phyloP scores from a whole-genome alignment of 2,329 filamentous ascomycete genomes.

The Penicillium sp. region DNA sequence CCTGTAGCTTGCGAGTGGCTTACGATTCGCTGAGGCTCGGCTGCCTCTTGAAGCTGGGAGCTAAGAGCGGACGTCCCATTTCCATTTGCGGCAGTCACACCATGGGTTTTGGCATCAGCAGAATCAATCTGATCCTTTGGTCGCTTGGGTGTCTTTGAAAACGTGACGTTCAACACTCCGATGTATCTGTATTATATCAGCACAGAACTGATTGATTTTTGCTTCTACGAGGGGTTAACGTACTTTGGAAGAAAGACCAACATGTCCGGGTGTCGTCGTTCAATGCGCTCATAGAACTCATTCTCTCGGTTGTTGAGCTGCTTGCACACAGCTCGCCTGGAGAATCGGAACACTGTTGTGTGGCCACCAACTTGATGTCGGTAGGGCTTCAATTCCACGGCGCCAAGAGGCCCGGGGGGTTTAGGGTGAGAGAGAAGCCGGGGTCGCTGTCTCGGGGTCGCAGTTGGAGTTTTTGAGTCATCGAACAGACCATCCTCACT shows the following conservation, averaged over 20 bases:
- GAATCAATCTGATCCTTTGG: slow-evolving; percentile 42
- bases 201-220: neutral
- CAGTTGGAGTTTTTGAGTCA: slow-evolving; percentile 54
- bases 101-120: slow-evolving; percentile 13
- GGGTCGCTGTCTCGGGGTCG: slow-evolving; percentile 42
- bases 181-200: slow-evolving; percentile 70
- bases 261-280: slow-evolving; percentile 85
- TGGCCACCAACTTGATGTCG: slow-evolving; percentile 97
- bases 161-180: slow-evolving; percentile 93
- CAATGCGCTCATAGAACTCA: slow-evolving; percentile 96
- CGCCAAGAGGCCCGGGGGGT: slow-evolving; percentile 66
- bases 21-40: slow-evolving; percentile 55
- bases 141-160: slow-evolving; percentile 76
- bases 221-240: slow-evolving; percentile 39
- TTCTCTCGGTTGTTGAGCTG: slow-evolving; percentile 98
- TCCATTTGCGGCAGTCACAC: slow-evolving; percentile 14
- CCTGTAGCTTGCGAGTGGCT: slow-evolving; percentile 76
- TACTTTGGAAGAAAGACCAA: slow-evolving; percentile 83
- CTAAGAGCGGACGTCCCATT: slow-evolving; percentile 14
- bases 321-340: slow-evolving; percentile 92
- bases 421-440: slow-evolving; percentile 32
- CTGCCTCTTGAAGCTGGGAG: slow-evolving; percentile 17
- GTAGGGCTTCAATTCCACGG: slow-evolving; percentile 95
- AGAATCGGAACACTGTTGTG: slow-evolving; percentile 95
- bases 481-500: slow-evolving; percentile 46